Percentiles rank a stretch among this genome's conserved stretches.
These are phyloP conservation scores for Pyrenophora teres DNA, from an alignment of 2,329 filamentous ascomycete species.

Conservation along the genomic window DNA sequence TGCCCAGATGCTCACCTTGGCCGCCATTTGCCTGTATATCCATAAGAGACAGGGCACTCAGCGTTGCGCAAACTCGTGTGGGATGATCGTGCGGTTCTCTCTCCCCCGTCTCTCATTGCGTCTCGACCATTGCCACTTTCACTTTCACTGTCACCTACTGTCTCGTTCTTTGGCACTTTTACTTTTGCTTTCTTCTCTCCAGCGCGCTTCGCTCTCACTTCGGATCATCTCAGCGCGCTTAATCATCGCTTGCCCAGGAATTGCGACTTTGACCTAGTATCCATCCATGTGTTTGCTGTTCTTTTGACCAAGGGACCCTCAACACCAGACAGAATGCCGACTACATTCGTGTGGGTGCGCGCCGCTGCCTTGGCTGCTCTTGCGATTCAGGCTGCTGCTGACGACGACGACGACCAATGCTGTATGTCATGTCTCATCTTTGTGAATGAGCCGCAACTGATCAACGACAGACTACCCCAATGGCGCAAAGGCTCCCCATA, in stretches of 20 bases:
- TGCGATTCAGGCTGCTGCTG: slow-evolving; percentile 24
- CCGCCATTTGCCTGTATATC: slow-evolving; percentile 3
- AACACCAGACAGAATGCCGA: slow-evolving; percentile 19
- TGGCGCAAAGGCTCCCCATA: slow-evolving; percentile 30
- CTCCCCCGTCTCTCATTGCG: not conserved
- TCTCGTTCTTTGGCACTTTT: not conserved
- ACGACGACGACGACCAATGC: slow-evolving; percentile 23
- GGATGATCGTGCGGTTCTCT: slow-evolving; percentile 14
- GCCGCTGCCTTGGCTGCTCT: slow-evolving; percentile 21
- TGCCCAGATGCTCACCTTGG: not conserved
- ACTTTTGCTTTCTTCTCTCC: not conserved
- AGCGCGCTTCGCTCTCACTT: slow-evolving; percentile 11
- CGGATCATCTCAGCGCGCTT: slow-evolving; percentile 1
- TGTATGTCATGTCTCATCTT: slow-evolving; percentile 25
- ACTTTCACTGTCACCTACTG: not conserved
- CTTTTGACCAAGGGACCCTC: slow-evolving; percentile 10
- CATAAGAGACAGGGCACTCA: slow-evolving; percentile 11
- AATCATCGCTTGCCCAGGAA: too few species aligned
- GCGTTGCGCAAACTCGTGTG: slow-evolving; percentile 2
- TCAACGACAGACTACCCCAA: slow-evolving; percentile 41
- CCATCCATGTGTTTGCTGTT: not conserved
- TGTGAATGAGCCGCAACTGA: slow-evolving; percentile 8
- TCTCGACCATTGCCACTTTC: too few species aligned
- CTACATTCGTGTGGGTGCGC: slow-evolving; percentile 27
- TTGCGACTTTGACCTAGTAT: slow-evolving; percentile 5